A percentile compares a stretch with the other conserved stretches of the same genome.
Evolutionary conservation across 1,284 basidiomycete genomes (phyloP).

Genomic region (Cutaneotrichosporon mucoides): DNA sequence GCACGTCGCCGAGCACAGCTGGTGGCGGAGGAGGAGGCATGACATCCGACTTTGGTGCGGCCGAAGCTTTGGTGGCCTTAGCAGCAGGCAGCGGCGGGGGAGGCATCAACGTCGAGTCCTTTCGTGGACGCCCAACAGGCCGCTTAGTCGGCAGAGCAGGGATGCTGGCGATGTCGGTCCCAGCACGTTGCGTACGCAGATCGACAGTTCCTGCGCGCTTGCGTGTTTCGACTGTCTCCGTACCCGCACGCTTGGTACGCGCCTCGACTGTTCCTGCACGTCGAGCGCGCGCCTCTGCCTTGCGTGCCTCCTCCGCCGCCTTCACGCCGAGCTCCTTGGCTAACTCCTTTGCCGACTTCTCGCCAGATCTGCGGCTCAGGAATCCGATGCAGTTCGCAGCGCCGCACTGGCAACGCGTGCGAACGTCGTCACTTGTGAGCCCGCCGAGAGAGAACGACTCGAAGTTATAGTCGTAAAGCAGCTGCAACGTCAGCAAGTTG

Average conservation of each 20-base stretch:
- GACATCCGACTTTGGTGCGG: neutral
- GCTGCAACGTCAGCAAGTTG: constrained; percentile 18
- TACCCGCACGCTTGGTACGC: neutral
- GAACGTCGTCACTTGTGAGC: constrained; percentile 25
- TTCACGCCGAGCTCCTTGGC: constrained; percentile 18
- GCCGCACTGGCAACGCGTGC: constrained; percentile 47
- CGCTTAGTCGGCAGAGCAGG: neutral
- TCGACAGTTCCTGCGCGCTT: no score
- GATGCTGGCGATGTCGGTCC: no score
- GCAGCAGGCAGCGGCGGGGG: neutral
- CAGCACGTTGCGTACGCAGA: no score
- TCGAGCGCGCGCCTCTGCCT: neutral
- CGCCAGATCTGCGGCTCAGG: constrained; percentile 41
- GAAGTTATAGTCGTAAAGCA: constrained; percentile 50
- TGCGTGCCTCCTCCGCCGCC: neutral
- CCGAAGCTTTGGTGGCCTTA: no score
- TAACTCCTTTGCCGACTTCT: constrained; percentile 27
- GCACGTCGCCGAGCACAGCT: neutral
- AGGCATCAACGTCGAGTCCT: neutral
- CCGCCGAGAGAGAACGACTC: constrained; percentile 37
- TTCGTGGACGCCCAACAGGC: neutral
- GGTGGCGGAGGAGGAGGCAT: neutral
- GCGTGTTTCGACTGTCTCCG: no score
- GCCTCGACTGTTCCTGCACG: neutral
- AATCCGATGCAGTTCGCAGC: constrained; percentile 45